A percentile compares a stretch with the other conserved stretches of the same genome.
phyloP scores from a whole-genome alignment of 257 asterid genomes.

The Echites panduratus region DNA sequence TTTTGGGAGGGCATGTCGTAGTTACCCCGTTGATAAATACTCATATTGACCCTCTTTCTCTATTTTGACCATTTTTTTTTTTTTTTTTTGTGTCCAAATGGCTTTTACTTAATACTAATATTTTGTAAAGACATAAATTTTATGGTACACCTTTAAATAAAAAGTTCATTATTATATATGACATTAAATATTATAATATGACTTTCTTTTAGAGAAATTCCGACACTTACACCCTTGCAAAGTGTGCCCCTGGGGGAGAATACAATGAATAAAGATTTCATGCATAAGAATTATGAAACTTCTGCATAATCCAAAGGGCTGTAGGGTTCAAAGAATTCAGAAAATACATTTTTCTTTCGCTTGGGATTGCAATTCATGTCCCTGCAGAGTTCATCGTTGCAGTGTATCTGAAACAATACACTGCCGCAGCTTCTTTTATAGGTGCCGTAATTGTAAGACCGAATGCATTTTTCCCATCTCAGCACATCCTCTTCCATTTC shows the following conservation, averaged over 20 bases:
- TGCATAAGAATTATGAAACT: too few relatives aligned
- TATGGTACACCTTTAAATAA: too few relatives aligned
- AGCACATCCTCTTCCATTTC: slow-evolving; percentile 45
- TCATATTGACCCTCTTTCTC: background rate
- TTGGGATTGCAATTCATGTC: slow-evolving; percentile 46
- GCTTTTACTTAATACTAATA: too few relatives aligned
- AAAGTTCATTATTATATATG: too few relatives aligned
- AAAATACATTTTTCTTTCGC: slow-evolving; percentile 33
- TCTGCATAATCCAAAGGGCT: slow-evolving; percentile 39
- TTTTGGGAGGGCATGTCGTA: too few relatives aligned
- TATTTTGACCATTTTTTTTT: background rate
- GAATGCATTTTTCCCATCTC: slow-evolving; percentile 40
- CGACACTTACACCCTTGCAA: too few relatives aligned
- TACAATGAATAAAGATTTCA: too few relatives aligned
- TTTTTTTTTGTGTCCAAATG: background rate
- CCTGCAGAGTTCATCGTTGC: slow-evolving; percentile 53
- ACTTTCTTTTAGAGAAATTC: too few relatives aligned
- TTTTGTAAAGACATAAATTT: too few relatives aligned
- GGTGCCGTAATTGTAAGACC: slow-evolving; percentile 19
- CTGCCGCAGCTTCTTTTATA: slow-evolving; percentile 52
- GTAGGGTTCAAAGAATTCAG: slow-evolving; percentile 38
- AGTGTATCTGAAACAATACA: slow-evolving; percentile 43
- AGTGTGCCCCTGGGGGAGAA: too few relatives aligned
- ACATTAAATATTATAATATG: too few relatives aligned
- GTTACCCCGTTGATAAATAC: too few relatives aligned